Conservation (phyloP, 2,329 filamentous ascomycete genomes). For the Macrophomina pseudophaseolina region DNA sequence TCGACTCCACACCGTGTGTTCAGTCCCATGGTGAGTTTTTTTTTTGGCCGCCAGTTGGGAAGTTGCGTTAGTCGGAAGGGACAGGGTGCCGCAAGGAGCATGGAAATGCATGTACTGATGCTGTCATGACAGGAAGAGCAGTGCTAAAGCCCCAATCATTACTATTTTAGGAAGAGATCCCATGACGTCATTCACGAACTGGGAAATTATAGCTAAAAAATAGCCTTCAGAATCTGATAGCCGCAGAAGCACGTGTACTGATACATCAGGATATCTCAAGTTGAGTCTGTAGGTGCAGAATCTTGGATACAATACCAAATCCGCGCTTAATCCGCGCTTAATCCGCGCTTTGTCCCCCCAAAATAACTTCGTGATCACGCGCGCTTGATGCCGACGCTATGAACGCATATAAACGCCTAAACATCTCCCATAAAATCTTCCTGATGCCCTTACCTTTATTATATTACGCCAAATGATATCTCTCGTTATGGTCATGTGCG, state of each 20-base stretch:
- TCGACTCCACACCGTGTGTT: no score
- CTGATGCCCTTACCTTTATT: neutral
- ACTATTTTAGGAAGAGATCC: no score
- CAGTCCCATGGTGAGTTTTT: no score
- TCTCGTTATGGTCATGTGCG: constrained; percentile 10
- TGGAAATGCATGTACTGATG: no score
- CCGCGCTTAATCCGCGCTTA: neutral
- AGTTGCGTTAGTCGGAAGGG: no score
- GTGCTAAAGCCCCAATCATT: no score
- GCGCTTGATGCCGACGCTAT: neutral
- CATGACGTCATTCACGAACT: neutral
- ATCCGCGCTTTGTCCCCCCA: neutral
- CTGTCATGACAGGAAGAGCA: no score
- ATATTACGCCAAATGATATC: constrained; percentile 3
- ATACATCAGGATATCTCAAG: constrained; percentile 4
- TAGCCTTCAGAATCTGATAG: neutral
- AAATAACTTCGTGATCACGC: neutral
- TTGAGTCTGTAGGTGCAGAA: neutral
- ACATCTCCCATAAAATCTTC: neutral
- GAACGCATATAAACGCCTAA: constrained; percentile 1
- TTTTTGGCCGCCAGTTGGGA: no score
- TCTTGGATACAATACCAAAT: neutral
- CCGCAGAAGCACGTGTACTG: neutral
- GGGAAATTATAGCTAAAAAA: neutral
- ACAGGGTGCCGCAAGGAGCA: no score